Evolutionary conservation across 2,329 filamentous ascomycete genomes (phyloP).

Genomic region (Blumeria graminis): DNA sequence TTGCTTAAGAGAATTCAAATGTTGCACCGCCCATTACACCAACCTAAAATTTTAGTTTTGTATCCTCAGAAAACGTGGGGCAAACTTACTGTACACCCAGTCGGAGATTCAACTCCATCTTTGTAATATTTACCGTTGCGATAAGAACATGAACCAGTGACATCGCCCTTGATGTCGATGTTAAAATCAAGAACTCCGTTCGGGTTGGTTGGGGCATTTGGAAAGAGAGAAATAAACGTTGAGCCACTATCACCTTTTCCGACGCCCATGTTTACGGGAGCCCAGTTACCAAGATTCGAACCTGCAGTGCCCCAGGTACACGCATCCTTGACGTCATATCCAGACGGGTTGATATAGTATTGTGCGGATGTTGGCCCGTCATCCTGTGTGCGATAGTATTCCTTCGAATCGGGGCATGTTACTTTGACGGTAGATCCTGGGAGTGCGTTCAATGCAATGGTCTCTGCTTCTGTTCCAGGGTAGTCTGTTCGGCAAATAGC

Average conservation of each 20-base stretch:
- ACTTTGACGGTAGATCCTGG: slow-evolving; percentile 36
- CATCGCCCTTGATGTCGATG: slow-evolving; percentile 45
- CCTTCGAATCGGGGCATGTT: slow-evolving; percentile 47
- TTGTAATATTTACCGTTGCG: slow-evolving; percentile 11
- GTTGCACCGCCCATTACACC: slow-evolving; percentile 7
- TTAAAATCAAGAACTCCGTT: slow-evolving; percentile 47
- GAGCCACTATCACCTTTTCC: slow-evolving; percentile 37
- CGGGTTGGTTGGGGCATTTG: slow-evolving; percentile 52
- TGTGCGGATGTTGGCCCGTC: slow-evolving; percentile 60
- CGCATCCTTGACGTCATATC: slow-evolving; percentile 36
- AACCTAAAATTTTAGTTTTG: slow-evolving; percentile 5
- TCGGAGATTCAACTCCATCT: slow-evolving; percentile 10
- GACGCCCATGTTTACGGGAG: slow-evolving; percentile 66
- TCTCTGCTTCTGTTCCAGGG: slow-evolving; percentile 75
- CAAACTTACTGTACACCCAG: slow-evolving; percentile 16
- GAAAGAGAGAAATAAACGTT: slow-evolving; percentile 67
- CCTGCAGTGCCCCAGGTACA: slow-evolving; percentile 53
- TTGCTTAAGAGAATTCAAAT: slow-evolving; percentile 10
- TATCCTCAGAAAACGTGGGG: background rate
- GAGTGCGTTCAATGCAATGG: slow-evolving; percentile 43
- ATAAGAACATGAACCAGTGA: slow-evolving; percentile 13
- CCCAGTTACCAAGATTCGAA: slow-evolving; percentile 49
- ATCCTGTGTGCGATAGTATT: slow-evolving; percentile 56
- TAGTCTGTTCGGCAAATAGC: slow-evolving; percentile 89
- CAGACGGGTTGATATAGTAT: slow-evolving; percentile 86